These are phyloP conservation scores for Boletus speciosus DNA, from an alignment of 768 basidiomycete species.

Conservation along the genomic window DNA sequence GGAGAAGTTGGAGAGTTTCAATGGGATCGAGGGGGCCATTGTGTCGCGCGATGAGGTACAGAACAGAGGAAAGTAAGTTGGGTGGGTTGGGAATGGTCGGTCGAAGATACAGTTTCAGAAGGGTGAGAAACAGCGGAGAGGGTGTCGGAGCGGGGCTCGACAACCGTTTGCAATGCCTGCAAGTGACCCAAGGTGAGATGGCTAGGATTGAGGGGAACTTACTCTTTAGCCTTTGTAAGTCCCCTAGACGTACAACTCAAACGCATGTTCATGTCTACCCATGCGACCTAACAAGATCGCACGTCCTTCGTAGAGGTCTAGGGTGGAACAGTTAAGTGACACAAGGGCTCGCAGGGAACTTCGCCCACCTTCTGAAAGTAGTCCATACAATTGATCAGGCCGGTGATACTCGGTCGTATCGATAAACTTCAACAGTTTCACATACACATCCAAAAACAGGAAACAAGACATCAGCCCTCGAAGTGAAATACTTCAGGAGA, in stretches of 20 bases:
- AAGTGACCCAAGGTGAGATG: not conserved
- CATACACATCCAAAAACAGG: slow-evolving; percentile 41
- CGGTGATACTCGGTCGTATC: slow-evolving; percentile 65
- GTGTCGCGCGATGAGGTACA: slow-evolving; percentile 85
- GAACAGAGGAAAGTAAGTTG: slow-evolving; percentile 72
- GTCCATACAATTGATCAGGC: slow-evolving; percentile 44
- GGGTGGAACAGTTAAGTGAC: too few relatives aligned
- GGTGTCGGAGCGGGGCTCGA: slow-evolving; percentile 59
- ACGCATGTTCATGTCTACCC: slow-evolving; percentile 87
- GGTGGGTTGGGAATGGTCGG: slow-evolving; percentile 51
- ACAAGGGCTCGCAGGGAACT: too few relatives aligned
- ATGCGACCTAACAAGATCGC: slow-evolving; percentile 88
- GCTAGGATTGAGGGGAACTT: slow-evolving; percentile 21
- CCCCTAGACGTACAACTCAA: slow-evolving; percentile 94
- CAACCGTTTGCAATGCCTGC: slow-evolving; percentile 86
- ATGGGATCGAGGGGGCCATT: slow-evolving; percentile 79
- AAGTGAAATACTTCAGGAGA: not conserved
- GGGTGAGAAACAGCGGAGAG: slow-evolving; percentile 69
- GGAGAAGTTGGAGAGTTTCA: slow-evolving; percentile 85
- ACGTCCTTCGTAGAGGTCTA: slow-evolving; percentile 44
- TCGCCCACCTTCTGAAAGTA: too few relatives aligned
- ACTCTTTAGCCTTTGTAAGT: slow-evolving; percentile 91
- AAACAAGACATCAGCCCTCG: too few relatives aligned
- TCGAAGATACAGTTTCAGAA: slow-evolving; percentile 85
- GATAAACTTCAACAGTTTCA: slow-evolving; percentile 77